A percentile compares a stretch with the other conserved stretches of the same genome.
Evolutionary conservation across 345 rosid genomes (phyloP).

Genomic region (Viola odorata): DNA sequence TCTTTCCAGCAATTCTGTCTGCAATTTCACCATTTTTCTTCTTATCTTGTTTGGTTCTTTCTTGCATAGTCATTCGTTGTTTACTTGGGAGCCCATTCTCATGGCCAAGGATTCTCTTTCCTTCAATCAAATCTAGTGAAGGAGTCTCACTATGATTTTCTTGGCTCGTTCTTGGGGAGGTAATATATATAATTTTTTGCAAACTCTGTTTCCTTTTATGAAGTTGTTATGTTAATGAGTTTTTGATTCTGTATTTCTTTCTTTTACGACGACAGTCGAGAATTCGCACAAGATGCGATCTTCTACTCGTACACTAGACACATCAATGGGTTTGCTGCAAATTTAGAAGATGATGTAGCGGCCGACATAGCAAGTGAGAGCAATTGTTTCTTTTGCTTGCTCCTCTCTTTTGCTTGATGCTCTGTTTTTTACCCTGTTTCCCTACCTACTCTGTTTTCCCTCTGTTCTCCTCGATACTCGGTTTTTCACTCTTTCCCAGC

Average conservation of each 20-base stretch:
- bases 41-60: neutral
- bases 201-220: too few relatives aligned
- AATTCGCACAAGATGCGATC: conserved; percentile 15
- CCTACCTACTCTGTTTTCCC: neutral
- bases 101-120: neutral
- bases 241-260: neutral
- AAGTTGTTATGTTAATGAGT: neutral
- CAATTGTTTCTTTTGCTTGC: neutral
- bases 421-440: neutral
- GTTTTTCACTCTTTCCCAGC: too few relatives aligned
- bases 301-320: conserved; percentile 19
- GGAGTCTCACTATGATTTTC: conserved; percentile 9
- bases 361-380: conserved; percentile 27
- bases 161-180: conserved; percentile 16
- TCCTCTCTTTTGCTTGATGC: neutral
- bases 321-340: conserved; percentile 28
- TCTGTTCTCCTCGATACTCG: too few relatives aligned
- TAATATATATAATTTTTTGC: neutral
- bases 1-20: too few relatives aligned
- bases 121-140: neutral
- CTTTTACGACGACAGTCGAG: conserved; percentile 1
- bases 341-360: conserved; percentile 24
- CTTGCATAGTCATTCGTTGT: conserved; percentile 18
- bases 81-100: conserved; percentile 11
- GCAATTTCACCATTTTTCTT: neutral